Evolutionary conservation across 2,329 filamentous ascomycete genomes (phyloP), one percentile per base, ranked within the genome.

Genomic region (Fulvia fulva): DNA sequence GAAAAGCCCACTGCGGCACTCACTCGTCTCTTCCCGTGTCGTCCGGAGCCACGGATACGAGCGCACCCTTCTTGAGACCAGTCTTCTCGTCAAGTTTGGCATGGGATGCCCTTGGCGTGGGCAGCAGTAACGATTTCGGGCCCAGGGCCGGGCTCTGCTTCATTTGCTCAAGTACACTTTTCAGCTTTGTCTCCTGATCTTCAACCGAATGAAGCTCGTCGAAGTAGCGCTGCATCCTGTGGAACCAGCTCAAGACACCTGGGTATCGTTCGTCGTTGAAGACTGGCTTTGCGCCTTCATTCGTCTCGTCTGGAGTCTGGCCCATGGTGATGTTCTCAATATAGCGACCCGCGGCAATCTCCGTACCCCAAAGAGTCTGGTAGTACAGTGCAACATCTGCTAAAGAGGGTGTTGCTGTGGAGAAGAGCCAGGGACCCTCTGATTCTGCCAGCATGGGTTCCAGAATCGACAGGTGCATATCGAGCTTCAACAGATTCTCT

Each of bases 331-430:
- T 60, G 56, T 75, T 70, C 7, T 69, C 63, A 22, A 74, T 67
- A 0, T 72, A 68, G 12, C 67, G 65, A 0, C 75, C 74, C 5
- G 63, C 63, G 1, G 73, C 69, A 23, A 77, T 76, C 16, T 76
- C 73, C 0, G 66, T 62, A 6, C 71, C 75, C 75, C 75, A 77
- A 0, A 67, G 54, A 0, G 76, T 57, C 51, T 77, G 73, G 44
- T 76, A 76, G 49, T 68, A 76, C 12, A 77, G 12, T 8, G 70
- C 68, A 1, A 77, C 56, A 61, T 77, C 74, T 7, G 72, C 75
- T 1, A 76, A 58, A 0, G 65, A 68, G 0, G 75, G 75, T 6
- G 63, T 63, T 1, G 53, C 25, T 0, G 75, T 75, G 0, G 72
- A 71, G 34, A 76, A 70, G 1, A 72, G 61, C 74, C 74, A 77